Conservation (phyloP, 192 early-diverging fungal species). For the Chytriomyces confervae region DNA sequence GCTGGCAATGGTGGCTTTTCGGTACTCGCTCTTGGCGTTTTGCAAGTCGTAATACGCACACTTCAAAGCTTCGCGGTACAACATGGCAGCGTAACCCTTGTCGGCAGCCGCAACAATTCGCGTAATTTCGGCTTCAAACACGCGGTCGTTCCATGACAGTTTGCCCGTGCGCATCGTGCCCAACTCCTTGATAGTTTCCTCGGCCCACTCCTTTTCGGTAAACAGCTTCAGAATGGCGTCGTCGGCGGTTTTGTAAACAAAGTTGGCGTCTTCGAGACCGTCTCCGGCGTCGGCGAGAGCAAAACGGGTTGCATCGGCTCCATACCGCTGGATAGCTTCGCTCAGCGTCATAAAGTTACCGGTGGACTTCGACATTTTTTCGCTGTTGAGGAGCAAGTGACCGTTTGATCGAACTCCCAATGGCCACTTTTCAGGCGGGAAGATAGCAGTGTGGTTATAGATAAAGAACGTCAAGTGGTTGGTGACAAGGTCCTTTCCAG, state of each 20-base stretch:
- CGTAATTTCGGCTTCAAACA: slow-evolving; percentile 93
- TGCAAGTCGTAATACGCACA: slow-evolving; percentile 89
- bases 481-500: slow-evolving; percentile 95
- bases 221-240: slow-evolving; percentile 90
- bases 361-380: slow-evolving; percentile 98
- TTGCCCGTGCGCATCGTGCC: slow-evolving; percentile 58
- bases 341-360: slow-evolving; percentile 92
- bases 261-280: slow-evolving; percentile 97
- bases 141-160: slow-evolving; percentile 80
- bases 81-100: slow-evolving; percentile 75
- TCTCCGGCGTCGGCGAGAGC: slow-evolving; percentile 97
- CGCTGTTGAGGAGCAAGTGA: slow-evolving; percentile 90
- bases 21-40: slow-evolving; percentile 85
- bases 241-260: slow-evolving; percentile 92
- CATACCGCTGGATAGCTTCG: slow-evolving; percentile 82
- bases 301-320: slow-evolving; percentile 95
- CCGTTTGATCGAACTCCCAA: slow-evolving; percentile 86
- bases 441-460: slow-evolving; percentile 95
- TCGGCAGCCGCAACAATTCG: slow-evolving; percentile 70
- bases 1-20: slow-evolving; percentile 67
- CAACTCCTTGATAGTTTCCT: slow-evolving; percentile 66
- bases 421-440: slow-evolving; percentile 92
- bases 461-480: slow-evolving; percentile 98
- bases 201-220: slow-evolving; percentile 90
- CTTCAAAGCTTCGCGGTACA: slow-evolving; percentile 93